Conservation (phyloP, 192 early-diverging fungal genomes). For the Rhizophagus sp. region DNA sequence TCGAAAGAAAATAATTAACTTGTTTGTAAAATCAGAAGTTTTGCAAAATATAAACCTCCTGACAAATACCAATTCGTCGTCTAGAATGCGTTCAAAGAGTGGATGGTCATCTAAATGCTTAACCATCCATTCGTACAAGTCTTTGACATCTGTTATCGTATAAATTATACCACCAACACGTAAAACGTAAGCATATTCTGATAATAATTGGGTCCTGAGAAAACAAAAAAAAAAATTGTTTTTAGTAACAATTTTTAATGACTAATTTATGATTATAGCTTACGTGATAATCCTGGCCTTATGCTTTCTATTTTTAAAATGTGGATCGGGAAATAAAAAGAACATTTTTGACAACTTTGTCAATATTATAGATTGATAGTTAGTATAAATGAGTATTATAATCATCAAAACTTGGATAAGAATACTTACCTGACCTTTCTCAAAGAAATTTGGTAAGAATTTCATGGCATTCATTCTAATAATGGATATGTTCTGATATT, state of each 20-base stretch:
- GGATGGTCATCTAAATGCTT: constrained; percentile 93
- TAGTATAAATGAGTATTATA: too few relatives aligned
- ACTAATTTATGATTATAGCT: neutral
- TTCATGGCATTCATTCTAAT: constrained; percentile 99
- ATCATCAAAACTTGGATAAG: neutral
- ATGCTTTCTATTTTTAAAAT: constrained; percentile 99
- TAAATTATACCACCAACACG: constrained; percentile 90
- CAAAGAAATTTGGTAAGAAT: constrained; percentile 97
- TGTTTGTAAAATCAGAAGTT: neutral
- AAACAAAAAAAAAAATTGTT: neutral
- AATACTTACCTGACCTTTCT: constrained; percentile 77
- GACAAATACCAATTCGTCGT: constrained; percentile 65
- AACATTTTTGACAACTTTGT: constrained; percentile 90
- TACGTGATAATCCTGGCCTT: constrained; percentile 94
- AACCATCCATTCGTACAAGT: constrained; percentile 94
- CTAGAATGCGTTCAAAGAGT: constrained; percentile 82
- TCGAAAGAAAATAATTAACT: neutral
- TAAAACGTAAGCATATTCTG: constrained; percentile 97
- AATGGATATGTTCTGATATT: constrained; percentile 95
- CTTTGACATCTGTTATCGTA: constrained; percentile 93
- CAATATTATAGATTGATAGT: neutral
- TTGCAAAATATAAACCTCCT: neutral
- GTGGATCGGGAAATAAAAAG: constrained; percentile 98
- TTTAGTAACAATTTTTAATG: neutral
- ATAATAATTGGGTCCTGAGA: constrained; percentile 59